Conservation (phyloP, 192 early-diverging fungal genomes). For the Geranomyces variabilis region DNA sequence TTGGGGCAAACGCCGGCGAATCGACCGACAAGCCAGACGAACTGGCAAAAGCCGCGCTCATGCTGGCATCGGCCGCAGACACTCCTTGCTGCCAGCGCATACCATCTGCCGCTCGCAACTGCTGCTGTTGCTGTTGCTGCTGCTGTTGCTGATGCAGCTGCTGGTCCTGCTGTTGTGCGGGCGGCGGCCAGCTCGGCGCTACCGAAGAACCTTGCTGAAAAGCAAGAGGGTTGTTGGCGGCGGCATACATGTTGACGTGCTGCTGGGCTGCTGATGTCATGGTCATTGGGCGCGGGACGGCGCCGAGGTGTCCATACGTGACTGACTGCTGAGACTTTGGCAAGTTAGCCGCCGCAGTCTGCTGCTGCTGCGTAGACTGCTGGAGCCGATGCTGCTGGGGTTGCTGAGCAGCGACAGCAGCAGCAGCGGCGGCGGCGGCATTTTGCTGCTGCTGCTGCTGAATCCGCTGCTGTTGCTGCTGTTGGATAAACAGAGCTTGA, state of each 20-base stretch:
- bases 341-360: neutral
- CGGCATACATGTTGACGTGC: no score
- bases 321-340: neutral
- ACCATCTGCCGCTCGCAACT: no score
- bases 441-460: conserved; percentile 1
- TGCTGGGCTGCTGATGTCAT: neutral
- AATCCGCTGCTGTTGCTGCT: conserved; percentile 3
- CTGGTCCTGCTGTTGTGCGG: neutral
- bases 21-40: neutral
- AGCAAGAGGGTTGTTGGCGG: no score
- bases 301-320: neutral
- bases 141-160: neutral
- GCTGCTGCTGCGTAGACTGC: conserved; percentile 1
- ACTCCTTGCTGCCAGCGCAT: no score
- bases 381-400: neutral
- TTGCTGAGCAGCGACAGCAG: neutral
- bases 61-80: no score
- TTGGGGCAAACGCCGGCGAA: conserved; percentile 1
- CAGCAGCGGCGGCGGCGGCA: no score
- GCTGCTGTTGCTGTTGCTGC: conserved; percentile 5
- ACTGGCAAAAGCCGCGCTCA: no score
- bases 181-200: neutral
- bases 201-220: no score
- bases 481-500: neutral
- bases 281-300: neutral